These are phyloP conservation scores for Pestalotiopsis sp. DNA, from an alignment of 2,329 filamentous ascomycete genomes.

Conservation along the genomic window DNA sequence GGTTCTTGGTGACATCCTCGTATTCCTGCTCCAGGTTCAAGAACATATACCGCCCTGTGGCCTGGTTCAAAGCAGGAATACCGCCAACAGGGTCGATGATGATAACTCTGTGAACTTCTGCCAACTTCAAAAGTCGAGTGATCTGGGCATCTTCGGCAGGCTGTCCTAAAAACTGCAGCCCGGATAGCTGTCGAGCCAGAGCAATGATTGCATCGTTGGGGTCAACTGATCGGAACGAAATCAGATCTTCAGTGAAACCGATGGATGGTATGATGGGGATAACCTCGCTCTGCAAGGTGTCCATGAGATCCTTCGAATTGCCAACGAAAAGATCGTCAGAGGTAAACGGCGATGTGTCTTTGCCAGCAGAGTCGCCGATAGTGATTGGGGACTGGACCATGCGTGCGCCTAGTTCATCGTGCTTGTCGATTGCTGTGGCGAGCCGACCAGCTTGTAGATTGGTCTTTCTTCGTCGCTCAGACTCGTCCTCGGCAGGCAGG, in stretches of 20 bases:
- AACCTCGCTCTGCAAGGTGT: slow-evolving; percentile 66
- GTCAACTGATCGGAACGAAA: slow-evolving; percentile 40
- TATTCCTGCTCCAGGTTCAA: slow-evolving; percentile 95
- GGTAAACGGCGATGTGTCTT: slow-evolving; percentile 31
- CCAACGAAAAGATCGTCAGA: slow-evolving; percentile 40
- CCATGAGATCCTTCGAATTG: slow-evolving; percentile 58
- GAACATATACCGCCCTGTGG: slow-evolving; percentile 75
- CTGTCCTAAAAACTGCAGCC: slow-evolving; percentile 52
- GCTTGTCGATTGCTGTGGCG: slow-evolving; percentile 71
- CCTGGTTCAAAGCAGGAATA: slow-evolving; percentile 67
- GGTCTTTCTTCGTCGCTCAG: slow-evolving; percentile 44
- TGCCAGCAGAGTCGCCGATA: slow-evolving; percentile 28
- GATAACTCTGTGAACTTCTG: slow-evolving; percentile 76
- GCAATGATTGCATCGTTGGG: slow-evolving; percentile 71
- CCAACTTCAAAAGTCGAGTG: slow-evolving; percentile 37
- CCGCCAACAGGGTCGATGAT: slow-evolving; percentile 86
- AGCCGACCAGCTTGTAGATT: slow-evolving; percentile 72
- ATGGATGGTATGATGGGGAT: slow-evolving; percentile 67
- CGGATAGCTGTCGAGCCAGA: slow-evolving; percentile 74
- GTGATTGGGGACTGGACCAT: slow-evolving; percentile 62
- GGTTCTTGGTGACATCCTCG: slow-evolving; percentile 63
- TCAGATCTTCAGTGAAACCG: slow-evolving; percentile 43
- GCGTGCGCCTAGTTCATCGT: slow-evolving; percentile 68
- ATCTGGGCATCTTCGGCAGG: slow-evolving; percentile 40
- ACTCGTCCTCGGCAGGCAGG: slow-evolving; percentile 31